phyloP scores from a whole-genome alignment of 768 basidiomycete genomes.

The Auricularia sp. region DNA sequence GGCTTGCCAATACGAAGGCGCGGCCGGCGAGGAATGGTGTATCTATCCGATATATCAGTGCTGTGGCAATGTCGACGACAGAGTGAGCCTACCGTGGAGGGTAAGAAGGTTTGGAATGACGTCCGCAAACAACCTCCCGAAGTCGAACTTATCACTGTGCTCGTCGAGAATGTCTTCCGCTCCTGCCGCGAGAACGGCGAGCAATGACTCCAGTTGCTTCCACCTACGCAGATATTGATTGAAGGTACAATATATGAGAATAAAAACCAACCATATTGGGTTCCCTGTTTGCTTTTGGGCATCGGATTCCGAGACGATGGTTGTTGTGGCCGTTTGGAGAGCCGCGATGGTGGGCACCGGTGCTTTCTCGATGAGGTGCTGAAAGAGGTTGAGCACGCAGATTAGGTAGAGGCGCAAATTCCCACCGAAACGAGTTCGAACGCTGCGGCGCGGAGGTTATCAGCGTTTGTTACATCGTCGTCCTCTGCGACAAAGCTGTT shows the following conservation, averaged over 20 bases:
- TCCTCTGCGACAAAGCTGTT: conserved; percentile 93
- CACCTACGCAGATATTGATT: conserved; percentile 47
- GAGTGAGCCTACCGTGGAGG: conserved; percentile 49
- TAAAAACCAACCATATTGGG: conserved; percentile 49
- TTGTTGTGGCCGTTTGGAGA: conserved; percentile 46
- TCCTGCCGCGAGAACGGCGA: conserved; percentile 75
- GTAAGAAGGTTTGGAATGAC: conserved; percentile 70
- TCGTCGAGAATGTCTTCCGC: conserved; percentile 67
- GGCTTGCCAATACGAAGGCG: conserved; percentile 89
- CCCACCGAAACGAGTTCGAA: conserved; percentile 75
- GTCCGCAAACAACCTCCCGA: conserved; percentile 63
- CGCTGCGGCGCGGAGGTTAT: conserved; percentile 74
- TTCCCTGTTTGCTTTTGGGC: conserved; percentile 43
- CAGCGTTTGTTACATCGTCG: conserved; percentile 78
- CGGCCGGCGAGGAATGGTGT: conserved; percentile 90
- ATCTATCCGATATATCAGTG: conserved; percentile 35
- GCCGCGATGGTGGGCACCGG: conserved; percentile 40
- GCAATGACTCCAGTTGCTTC: conserved; percentile 78
- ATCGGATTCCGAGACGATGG: conserved; percentile 49
- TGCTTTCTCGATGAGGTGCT: conserved; percentile 51
- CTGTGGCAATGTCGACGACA: background rate
- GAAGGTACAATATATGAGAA: background rate
- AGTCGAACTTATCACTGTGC: conserved; percentile 76
- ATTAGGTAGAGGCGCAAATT: conserved; percentile 22
- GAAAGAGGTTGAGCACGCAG: conserved; percentile 12